phyloP scores from a whole-genome alignment of 164 flowering plant genomes.

The Vitis vinifera region DNA sequence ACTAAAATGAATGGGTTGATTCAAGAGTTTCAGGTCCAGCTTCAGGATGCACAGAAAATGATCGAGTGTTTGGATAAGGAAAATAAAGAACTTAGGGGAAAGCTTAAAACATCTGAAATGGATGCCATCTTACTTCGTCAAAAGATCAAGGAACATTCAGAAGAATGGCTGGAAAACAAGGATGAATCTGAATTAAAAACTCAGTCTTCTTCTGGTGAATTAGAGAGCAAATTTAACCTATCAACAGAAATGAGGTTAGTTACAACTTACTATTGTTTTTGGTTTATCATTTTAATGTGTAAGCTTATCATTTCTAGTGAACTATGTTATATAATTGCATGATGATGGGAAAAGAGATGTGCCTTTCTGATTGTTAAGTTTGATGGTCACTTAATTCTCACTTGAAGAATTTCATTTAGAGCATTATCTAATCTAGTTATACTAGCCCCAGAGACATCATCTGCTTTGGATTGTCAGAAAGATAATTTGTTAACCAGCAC shows the following conservation, averaged over 20 bases:
- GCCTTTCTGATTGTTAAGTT: not conserved
- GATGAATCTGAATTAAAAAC: constrained; percentile 3
- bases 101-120: constrained; percentile 36
- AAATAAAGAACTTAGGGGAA: constrained; percentile 51
- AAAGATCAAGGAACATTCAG: constrained; percentile 33
- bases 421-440: not conserved
- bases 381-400: not conserved
- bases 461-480: not conserved
- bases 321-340: not conserved
- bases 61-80: constrained; percentile 47
- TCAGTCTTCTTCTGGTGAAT: constrained; percentile 18
- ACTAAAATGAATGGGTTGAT: constrained; percentile 33
- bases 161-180: constrained; percentile 24
- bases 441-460: not conserved
- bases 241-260: constrained; percentile 48
- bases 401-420: not conserved
- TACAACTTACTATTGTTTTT: constrained; percentile 6
- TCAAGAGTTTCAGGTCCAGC: constrained; percentile 34
- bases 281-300: not conserved
- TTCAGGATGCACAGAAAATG: constrained; percentile 37
- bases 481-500: not conserved
- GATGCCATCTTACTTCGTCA: constrained; percentile 26
- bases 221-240: constrained; percentile 16
- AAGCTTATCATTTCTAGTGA: not conserved
- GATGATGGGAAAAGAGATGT: not conserved